A percentile compares a stretch with the other conserved stretches of the same genome.
Evolutionary conservation across 2,329 filamentous ascomycete genomes (phyloP).

Genomic region (Decorospora gaudefroyi): DNA sequence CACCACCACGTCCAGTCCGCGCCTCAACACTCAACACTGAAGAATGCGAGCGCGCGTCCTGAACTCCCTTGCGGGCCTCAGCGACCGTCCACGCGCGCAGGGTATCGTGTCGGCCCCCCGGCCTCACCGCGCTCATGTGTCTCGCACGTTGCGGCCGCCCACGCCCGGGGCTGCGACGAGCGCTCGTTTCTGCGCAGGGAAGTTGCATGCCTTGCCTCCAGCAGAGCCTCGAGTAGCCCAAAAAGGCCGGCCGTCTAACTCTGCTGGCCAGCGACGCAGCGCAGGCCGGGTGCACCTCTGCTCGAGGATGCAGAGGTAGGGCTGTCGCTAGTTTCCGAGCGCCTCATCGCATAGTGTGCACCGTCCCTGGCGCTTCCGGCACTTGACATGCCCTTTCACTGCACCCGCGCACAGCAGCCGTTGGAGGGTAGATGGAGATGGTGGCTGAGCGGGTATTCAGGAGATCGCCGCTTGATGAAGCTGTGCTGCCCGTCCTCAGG

Average conservation of each 20-base stretch:
- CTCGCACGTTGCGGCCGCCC: constrained; percentile 44
- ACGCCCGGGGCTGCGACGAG: constrained; percentile 32
- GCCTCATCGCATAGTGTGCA: constrained; percentile 32
- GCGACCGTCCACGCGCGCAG: constrained; percentile 31
- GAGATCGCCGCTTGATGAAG: constrained; percentile 31
- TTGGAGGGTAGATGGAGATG: constrained; percentile 43
- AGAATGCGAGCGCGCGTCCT: constrained; percentile 9
- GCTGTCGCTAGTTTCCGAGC: constrained; percentile 31
- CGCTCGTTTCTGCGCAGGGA: constrained; percentile 32
- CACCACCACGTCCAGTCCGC: constrained; percentile 21
- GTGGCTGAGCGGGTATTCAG: constrained; percentile 42
- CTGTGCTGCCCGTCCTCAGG: constrained; percentile 31
- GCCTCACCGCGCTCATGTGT: constrained; percentile 36
- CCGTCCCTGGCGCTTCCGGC: constrained; percentile 25
- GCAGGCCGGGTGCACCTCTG: constrained; percentile 28
- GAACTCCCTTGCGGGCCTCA: constrained; percentile 25
- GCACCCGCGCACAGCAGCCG: constrained; percentile 42
- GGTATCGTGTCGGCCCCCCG: constrained; percentile 37
- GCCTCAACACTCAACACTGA: constrained; percentile 20
- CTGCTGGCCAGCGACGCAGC: no score
- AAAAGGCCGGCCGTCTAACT: no score
- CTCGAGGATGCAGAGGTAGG: constrained; percentile 33
- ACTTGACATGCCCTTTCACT: constrained; percentile 37
- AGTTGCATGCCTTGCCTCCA: constrained; percentile 44
- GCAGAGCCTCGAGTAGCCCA: no score